Percentiles rank a stretch among this genome's conserved stretches.
Conservation (phyloP, 2,329 filamentous ascomycete genomes). For the Colletotrichum spaethianum region DNA sequence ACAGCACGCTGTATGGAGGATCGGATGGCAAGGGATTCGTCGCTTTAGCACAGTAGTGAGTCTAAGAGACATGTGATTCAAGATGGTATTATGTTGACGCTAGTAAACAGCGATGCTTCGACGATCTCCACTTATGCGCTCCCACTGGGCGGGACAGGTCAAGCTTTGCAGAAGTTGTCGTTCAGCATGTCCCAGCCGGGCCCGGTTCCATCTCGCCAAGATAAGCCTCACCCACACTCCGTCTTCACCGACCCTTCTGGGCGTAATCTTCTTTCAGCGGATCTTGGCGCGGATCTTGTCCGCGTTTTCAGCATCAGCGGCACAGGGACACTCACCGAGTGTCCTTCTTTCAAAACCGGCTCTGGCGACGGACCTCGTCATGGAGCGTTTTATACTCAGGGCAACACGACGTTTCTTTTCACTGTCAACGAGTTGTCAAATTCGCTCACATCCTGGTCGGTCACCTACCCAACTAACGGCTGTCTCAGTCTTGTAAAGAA, state of each 20-base stretch:
- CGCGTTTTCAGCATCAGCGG: constrained; percentile 66
- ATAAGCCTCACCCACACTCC: constrained; percentile 69
- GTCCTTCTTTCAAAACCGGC: constrained; percentile 56
- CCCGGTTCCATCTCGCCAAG: constrained; percentile 63
- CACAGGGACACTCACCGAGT: constrained; percentile 62
- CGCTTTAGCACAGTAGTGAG: constrained; percentile 61
- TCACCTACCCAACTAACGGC: constrained; percentile 58
- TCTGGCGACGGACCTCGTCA: constrained; percentile 68
- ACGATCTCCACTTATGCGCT: constrained; percentile 61
- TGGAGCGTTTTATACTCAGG: constrained; percentile 61
- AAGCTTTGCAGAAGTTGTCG: constrained; percentile 53
- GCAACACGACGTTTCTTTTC: constrained; percentile 52
- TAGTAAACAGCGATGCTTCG: constrained; percentile 53
- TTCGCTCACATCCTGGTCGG: constrained; percentile 64
- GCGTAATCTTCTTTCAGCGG: constrained; percentile 63
- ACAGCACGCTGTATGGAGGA: constrained; percentile 58
- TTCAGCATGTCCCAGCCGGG: constrained; percentile 60
- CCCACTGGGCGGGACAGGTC: constrained; percentile 49
- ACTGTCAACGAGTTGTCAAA: constrained; percentile 65
- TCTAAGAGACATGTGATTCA: neutral
- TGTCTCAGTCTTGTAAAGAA: constrained; percentile 63
- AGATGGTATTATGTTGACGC: neutral
- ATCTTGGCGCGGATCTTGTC: constrained; percentile 68
- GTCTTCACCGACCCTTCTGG: constrained; percentile 64
- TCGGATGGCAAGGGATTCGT: constrained; percentile 56